Conservation (phyloP, 108 stramenopile genomes). For the Cyclostephanos tholiformis region DNA sequence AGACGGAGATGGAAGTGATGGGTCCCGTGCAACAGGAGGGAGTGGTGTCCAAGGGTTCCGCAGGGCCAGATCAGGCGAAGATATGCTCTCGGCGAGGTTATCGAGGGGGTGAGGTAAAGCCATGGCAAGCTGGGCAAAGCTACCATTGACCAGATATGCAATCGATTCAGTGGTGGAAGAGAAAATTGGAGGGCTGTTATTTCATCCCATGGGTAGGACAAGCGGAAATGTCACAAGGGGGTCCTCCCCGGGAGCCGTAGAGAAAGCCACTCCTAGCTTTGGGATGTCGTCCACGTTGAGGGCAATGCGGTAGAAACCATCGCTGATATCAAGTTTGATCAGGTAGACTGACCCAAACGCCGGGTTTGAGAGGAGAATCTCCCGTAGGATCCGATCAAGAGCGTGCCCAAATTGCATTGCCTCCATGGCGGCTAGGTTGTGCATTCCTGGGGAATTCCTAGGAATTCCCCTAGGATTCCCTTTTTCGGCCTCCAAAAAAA, state of each 20-base stretch:
- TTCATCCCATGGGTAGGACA: neutral
- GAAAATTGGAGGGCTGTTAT: constrained; percentile 3
- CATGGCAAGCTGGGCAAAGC: neutral
- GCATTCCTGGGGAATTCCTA: too few relatives aligned
- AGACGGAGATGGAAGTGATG: neutral
- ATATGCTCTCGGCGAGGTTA: neutral
- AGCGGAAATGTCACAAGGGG: neutral
- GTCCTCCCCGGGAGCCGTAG: constrained; percentile 6
- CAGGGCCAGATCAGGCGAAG: constrained; percentile 13
- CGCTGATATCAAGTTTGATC: neutral
- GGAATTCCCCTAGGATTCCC: too few relatives aligned
- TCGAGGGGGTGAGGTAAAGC: neutral
- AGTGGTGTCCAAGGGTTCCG: neutral
- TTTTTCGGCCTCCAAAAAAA: too few relatives aligned
- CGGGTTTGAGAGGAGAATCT: neutral
- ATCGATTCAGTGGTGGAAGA: neutral
- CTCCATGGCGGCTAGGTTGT: too few relatives aligned
- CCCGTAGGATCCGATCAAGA: neutral
- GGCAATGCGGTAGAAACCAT: constrained; percentile 38
- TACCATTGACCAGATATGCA: neutral
- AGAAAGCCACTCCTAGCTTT: constrained; percentile 32
- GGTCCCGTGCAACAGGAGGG: neutral
- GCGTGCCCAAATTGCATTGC: too few relatives aligned
- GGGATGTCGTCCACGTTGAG: constrained; percentile 24
- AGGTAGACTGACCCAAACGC: neutral